phyloP scores from a whole-genome alignment of 2,329 filamentous ascomycete genomes.

The Alternaria arborescens region DNA sequence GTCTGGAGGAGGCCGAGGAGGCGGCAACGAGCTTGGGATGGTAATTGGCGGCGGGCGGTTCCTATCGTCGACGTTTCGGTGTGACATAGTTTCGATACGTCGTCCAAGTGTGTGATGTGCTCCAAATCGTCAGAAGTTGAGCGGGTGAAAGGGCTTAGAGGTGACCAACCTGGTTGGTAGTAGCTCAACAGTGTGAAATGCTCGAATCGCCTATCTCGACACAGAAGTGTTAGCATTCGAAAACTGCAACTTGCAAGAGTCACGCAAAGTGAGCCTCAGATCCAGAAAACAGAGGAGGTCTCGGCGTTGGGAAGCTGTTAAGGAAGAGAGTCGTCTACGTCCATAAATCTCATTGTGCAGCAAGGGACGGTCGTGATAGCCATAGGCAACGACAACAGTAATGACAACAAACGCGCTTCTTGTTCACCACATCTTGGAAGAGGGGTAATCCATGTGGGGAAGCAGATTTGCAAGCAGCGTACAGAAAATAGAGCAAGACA shows the following conservation, averaged over 20 bases:
- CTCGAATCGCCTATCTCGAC: neutral
- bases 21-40: constrained; percentile 22
- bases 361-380: constrained; percentile 7
- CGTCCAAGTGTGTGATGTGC: neutral
- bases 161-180: neutral
- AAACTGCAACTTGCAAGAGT: neutral
- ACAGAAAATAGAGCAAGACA: constrained; percentile 2
- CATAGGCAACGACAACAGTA: constrained; percentile 25
- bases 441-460: neutral
- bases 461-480: neutral
- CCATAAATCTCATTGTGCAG: constrained; percentile 3
- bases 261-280: neutral
- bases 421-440: constrained; percentile 19
- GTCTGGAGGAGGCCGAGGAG: constrained; percentile 18
- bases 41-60: constrained; percentile 40
- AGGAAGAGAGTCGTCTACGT: neutral
- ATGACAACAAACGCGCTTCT: constrained; percentile 28
- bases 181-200: constrained; percentile 1
- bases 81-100: constrained; percentile 24
- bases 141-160: neutral
- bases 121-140: constrained; percentile 2
- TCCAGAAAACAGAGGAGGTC: neutral
- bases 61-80: constrained; percentile 24
- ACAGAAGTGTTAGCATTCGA: neutral
- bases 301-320: neutral